phyloP scores from a whole-genome alignment of 2,329 filamentous ascomycete genomes.

The Ceratocystis albifundus region DNA sequence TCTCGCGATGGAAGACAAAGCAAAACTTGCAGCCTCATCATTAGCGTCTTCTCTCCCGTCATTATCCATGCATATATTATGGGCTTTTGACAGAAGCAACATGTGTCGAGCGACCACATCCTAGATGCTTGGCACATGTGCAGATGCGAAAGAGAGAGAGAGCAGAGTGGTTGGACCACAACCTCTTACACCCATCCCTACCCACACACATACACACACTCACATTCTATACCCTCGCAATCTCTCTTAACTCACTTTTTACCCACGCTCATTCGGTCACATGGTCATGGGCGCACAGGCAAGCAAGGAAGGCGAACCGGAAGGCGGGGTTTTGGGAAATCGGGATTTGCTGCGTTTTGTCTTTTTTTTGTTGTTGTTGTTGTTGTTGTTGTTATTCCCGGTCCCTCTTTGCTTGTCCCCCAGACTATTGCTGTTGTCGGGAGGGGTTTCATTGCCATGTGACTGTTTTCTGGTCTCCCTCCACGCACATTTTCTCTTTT shows the following conservation, averaged over 20 bases:
- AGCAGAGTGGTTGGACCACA: neutral
- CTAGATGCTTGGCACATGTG: slow-evolving; percentile 16
- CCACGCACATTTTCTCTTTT: too few relatives aligned
- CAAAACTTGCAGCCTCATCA: too few relatives aligned
- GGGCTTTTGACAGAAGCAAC: neutral
- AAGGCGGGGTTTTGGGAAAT: slow-evolving; percentile 14
- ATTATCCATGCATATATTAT: slow-evolving; percentile 8
- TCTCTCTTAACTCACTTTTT: neutral
- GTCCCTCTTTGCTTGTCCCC: neutral
- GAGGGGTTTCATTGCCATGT: neutral
- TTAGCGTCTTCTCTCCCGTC: neutral
- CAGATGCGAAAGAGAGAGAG: too few relatives aligned
- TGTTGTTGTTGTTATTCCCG: slow-evolving; percentile 5
- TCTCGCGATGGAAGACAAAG: neutral
- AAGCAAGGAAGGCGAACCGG: neutral
- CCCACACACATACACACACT: neutral
- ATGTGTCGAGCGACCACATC: slow-evolving; percentile 14
- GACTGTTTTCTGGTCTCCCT: neutral
- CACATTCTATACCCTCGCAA: neutral
- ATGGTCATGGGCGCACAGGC: slow-evolving; percentile 14
- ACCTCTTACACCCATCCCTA: neutral
- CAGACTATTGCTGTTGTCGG: slow-evolving; percentile 5
- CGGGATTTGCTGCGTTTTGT: slow-evolving; percentile 8
- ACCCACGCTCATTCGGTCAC: slow-evolving; percentile 14
- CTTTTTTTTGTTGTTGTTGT: too few relatives aligned